Evolutionary conservation across 208 protist genomes (phyloP).

Genomic region (Acanthamoeba sp.): DNA sequence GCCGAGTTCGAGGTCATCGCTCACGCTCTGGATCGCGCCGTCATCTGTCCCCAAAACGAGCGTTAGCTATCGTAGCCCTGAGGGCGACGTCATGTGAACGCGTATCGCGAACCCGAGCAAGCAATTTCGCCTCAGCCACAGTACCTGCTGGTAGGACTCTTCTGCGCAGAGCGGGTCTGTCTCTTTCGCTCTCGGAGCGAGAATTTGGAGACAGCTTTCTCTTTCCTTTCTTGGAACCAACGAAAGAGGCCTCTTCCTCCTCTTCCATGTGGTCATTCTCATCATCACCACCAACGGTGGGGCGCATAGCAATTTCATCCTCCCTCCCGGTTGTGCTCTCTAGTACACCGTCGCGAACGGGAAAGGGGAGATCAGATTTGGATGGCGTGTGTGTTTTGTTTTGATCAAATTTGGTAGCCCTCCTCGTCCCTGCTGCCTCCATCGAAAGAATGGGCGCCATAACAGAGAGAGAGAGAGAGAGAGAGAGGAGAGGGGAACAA

Average conservation of each 20-base stretch:
- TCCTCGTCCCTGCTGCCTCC: no score
- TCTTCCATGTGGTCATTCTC: neutral
- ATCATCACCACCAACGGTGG: neutral
- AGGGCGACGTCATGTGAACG: no score
- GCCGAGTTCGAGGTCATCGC: slow-evolving; percentile 60
- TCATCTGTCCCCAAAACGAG: no score
- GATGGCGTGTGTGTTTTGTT: no score
- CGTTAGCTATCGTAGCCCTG: no score
- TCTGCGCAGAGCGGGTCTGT: neutral
- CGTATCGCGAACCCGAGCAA: neutral
- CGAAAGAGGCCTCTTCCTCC: neutral
- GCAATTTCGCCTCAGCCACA: neutral
- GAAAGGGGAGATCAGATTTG: slow-evolving; percentile 7
- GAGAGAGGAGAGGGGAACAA: neutral
- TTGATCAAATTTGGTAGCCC: neutral
- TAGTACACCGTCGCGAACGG: neutral
- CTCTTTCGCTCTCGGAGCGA: neutral
- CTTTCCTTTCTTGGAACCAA: neutral
- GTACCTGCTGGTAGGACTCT: neutral
- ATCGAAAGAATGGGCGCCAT: no score
- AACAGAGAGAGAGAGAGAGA: no score
- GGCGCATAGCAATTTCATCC: neutral
- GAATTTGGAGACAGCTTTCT: slow-evolving; percentile 46
- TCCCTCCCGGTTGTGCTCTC: neutral
- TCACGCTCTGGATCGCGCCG: slow-evolving; percentile 17